phyloP scores from a whole-genome alignment of 371 early-diverging fungal species.

The Dipsacomyces acuminosporus region DNA sequence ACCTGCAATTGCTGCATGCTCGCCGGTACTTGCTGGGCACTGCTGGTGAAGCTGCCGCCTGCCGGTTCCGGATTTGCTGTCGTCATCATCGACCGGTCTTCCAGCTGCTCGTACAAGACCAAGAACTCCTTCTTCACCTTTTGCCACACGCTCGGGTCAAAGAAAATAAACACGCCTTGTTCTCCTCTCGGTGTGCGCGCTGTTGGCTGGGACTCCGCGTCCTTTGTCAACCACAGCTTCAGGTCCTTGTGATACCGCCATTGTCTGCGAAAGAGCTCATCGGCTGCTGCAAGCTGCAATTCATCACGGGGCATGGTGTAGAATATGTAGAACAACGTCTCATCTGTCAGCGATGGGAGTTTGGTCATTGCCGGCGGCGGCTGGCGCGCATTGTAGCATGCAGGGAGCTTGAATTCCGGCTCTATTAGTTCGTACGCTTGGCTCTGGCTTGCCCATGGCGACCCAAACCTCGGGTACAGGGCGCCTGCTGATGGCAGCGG shows the following conservation, averaged over 20 bases:
- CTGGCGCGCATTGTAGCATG: slow-evolving; percentile 63
- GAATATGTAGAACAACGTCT: slow-evolving; percentile 93
- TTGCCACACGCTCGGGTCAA: slow-evolving; percentile 79
- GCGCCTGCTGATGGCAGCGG: slow-evolving; percentile 40
- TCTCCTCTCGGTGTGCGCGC: slow-evolving; percentile 57
- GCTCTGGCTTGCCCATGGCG: slow-evolving; percentile 72
- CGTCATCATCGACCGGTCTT: slow-evolving; percentile 55
- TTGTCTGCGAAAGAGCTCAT: slow-evolving; percentile 79
- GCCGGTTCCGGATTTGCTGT: slow-evolving; percentile 9
- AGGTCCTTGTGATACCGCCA: slow-evolving; percentile 92
- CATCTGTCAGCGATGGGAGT: slow-evolving; percentile 70
- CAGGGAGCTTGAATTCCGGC: slow-evolving; percentile 71
- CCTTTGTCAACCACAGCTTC: slow-evolving; percentile 76
- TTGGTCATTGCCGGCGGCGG: slow-evolving; percentile 69
- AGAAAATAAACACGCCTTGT: slow-evolving; percentile 75
- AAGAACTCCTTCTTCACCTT: slow-evolving; percentile 77
- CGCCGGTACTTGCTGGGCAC: no score
- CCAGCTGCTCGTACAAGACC: slow-evolving; percentile 74
- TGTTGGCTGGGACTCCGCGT: slow-evolving; percentile 35
- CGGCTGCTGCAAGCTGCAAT: slow-evolving; percentile 88
- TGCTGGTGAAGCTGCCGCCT: not conserved
- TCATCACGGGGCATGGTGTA: slow-evolving; percentile 85
- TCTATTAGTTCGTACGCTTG: slow-evolving; percentile 57
- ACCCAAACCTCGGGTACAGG: slow-evolving; percentile 74
- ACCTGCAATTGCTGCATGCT: no score